Evolutionary conservation across 345 rosid species (phyloP).

Genomic region (Pistacia atlantica): DNA sequence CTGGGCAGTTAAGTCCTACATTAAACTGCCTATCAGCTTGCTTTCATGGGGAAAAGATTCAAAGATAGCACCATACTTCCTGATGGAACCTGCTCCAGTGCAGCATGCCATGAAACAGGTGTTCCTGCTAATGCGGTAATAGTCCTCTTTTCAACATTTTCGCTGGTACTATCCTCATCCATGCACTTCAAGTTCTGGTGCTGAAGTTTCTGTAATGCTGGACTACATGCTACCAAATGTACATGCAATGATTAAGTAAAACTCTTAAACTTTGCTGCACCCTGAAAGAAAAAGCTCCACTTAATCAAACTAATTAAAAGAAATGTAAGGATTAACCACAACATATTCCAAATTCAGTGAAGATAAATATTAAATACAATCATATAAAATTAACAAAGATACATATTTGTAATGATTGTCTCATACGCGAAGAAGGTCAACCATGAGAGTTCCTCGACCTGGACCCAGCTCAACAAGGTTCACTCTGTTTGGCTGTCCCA

Average conservation of each 20-base stretch:
- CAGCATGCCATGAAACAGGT: slow-evolving; percentile 79
- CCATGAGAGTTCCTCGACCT: slow-evolving; percentile 95
- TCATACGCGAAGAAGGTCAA: slow-evolving; percentile 85
- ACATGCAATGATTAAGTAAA: slow-evolving; percentile 80
- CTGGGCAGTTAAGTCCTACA: not conserved
- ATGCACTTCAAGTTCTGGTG: slow-evolving; percentile 60
- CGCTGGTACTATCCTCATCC: slow-evolving; percentile 36
- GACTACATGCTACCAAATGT: slow-evolving; percentile 93
- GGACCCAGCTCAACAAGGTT: slow-evolving; percentile 95
- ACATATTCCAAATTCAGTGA: slow-evolving; percentile 1
- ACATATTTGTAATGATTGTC: slow-evolving; percentile 14
- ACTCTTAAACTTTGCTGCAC: slow-evolving; percentile 67
- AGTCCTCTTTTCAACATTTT: slow-evolving; percentile 41
- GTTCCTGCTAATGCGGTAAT: slow-evolving; percentile 58
- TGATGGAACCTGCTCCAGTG: slow-evolving; percentile 79
- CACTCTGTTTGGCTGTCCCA: slow-evolving; percentile 78
- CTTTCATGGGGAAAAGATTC: slow-evolving; percentile 18
- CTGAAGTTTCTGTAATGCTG: slow-evolving; percentile 74
- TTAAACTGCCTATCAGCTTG: not conserved
- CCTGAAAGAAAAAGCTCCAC: slow-evolving; percentile 44
- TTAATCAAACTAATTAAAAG: no score
- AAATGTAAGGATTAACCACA: not conserved
- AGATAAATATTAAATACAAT: slow-evolving; percentile 14
- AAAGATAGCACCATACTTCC: slow-evolving; percentile 60
- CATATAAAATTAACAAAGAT: not conserved